These are phyloP conservation scores for Cicer judaicum DNA, from an alignment of 306 rosid genomes.

Conservation along the genomic window DNA sequence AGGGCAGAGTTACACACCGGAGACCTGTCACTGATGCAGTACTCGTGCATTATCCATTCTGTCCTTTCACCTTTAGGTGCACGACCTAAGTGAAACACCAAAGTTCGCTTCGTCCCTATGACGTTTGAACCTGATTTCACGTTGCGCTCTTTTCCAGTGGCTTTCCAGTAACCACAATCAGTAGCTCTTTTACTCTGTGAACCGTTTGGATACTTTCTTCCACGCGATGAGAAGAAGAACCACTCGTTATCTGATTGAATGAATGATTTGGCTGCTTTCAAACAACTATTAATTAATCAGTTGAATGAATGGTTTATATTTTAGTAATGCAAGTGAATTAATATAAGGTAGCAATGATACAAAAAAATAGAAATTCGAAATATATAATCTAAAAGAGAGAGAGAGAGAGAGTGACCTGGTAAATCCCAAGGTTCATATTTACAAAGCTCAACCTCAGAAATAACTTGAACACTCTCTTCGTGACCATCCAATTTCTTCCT, in stretches of 20 bases:
- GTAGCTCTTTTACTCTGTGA: conserved; percentile 91
- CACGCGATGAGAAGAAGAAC: conserved; percentile 96
- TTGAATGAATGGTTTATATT: too few species aligned
- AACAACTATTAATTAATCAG: conserved; percentile 43
- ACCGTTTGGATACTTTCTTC: conserved; percentile 96
- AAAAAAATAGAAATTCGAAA: too few species aligned
- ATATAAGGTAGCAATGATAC: too few species aligned
- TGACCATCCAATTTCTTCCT: conserved; percentile 69
- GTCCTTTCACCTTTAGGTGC: conserved; percentile 97
- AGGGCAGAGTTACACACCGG: conserved; percentile 59
- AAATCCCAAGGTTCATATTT: conserved; percentile 91
- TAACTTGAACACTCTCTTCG: conserved; percentile 69
- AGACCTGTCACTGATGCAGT: conserved; percentile 68
- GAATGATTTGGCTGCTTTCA: conserved; percentile 70
- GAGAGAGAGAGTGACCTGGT: conserved; percentile 56
- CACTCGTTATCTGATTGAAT: conserved; percentile 83
- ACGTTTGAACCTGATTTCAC: conserved; percentile 75
- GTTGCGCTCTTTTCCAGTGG: conserved; percentile 90
- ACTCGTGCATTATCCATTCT: conserved; percentile 97
- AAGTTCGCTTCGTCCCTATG: conserved; percentile 86
- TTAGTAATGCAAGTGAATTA: too few species aligned
- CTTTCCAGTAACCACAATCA: conserved; percentile 93
- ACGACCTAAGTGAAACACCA: conserved; percentile 91
- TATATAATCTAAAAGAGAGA: not conserved
- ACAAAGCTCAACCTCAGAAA: conserved; percentile 84